Evolutionary conservation across 345 rosid genomes (phyloP), one percentile per base, ranked within the genome.

Genomic region (Melastoma malabathricum): DNA sequence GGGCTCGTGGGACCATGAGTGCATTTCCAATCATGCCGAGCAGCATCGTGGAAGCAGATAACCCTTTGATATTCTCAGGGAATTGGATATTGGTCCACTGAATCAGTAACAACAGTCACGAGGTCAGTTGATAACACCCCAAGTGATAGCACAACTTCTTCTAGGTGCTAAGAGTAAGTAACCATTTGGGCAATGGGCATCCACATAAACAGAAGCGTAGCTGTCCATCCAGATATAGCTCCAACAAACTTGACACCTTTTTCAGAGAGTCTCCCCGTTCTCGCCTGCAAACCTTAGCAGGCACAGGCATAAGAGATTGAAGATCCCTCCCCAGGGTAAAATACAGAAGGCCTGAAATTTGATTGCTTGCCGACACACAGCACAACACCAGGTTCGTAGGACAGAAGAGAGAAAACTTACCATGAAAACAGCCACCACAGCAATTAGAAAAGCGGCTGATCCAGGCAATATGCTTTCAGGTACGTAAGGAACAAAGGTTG

Each of bases 181-280:
- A 89, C 97, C 97, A 83, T 79, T 60, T 86, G 95, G 2, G 94
- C 64, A 53, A 89, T 84, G 46, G 94, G 90, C 94, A 89, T 89
- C 94, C 96, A 86, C 97, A 89, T 89, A 77, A 89, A 89, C 58
- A 89, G 86, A 63, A 89, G 80, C 15, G 97, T 89, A 7, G 97
- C 92, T 22, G 96, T 81, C 97, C 96, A 89, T 64, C 97, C 97
- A 64, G 92, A 81, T 72, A 81, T 44, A 49, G 72, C 73, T 47
- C 79, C 82, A 3, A 89, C 63, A 53, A 89, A 73, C 65, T 65
- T 79, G 56, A 69, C 80, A 52, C 79, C 80, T 78, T 79, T 55
- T 61, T 76, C 78, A 0, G 95, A 41, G 55, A 89, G 94, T 69
- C 70, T 79, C 22, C 90, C 96, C 0, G 51, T 75, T 54, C 84